phyloP scores from a whole-genome alignment of 192 early-diverging fungal genomes.

The Chytriomyces confervae region DNA sequence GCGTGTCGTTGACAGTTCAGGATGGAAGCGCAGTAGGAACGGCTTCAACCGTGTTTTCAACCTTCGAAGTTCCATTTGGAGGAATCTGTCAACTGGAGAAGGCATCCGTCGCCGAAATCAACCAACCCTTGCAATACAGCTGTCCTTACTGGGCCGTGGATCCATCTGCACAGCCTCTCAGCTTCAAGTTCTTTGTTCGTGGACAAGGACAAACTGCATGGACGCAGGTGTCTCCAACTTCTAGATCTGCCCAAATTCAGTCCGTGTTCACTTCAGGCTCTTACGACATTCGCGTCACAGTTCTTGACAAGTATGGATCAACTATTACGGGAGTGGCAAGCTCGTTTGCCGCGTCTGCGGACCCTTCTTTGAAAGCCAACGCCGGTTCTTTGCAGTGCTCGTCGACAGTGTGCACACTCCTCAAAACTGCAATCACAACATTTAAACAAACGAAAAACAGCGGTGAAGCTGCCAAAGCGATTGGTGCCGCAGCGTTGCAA shows the following conservation, averaged over 20 bases:
- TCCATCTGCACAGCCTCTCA: slow-evolving; percentile 24
- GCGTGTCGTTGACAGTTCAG: slow-evolving; percentile 27
- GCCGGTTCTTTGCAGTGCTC: slow-evolving; percentile 5
- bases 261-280: slow-evolving; percentile 15
- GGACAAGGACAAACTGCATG: background rate
- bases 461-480: slow-evolving; percentile 5
- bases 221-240: slow-evolving; percentile 16
- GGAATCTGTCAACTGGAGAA: slow-evolving; percentile 22
- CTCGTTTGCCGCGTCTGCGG: background rate
- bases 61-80: slow-evolving; percentile 24
- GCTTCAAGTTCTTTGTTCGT: slow-evolving; percentile 10
- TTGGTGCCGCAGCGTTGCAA: slow-evolving; percentile 15
- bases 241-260: slow-evolving; percentile 6
- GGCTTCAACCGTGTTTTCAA: slow-evolving; percentile 2
- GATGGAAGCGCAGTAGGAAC: slow-evolving; percentile 18
- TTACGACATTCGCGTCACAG: slow-evolving; percentile 17
- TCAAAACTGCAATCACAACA: background rate
- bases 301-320: slow-evolving; percentile 25
- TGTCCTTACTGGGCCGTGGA: slow-evolving; percentile 33
- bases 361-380: too few relatives aligned
- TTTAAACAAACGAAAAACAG: slow-evolving; percentile 30
- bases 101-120: slow-evolving; percentile 3
- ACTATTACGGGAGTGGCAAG: slow-evolving; percentile 3
- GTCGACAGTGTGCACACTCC: background rate
- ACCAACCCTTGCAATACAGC: slow-evolving; percentile 28